These are phyloP conservation scores for Lignosus rhinocerotis DNA, from an alignment of 1,284 basidiomycete species.

Conservation along the genomic window DNA sequence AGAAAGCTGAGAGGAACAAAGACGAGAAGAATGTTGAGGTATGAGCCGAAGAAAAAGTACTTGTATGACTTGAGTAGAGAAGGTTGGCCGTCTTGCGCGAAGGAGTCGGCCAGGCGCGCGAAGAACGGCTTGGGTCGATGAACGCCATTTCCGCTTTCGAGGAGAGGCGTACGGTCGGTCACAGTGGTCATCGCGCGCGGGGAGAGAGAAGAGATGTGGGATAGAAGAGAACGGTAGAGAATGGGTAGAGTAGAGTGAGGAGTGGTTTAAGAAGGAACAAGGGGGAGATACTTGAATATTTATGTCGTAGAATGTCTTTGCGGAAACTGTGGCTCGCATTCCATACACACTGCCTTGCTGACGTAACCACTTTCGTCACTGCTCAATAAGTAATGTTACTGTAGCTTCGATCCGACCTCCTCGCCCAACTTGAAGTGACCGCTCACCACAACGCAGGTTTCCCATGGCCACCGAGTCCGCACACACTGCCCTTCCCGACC, in stretches of 20 bases:
- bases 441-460: no score
- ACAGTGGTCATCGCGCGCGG: slow-evolving; percentile 28
- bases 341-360: slow-evolving; percentile 6
- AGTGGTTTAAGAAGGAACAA: background rate
- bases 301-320: no score
- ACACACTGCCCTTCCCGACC: slow-evolving; percentile 10
- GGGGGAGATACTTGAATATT: no score
- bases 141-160: slow-evolving; percentile 41
- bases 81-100: slow-evolving; percentile 63
- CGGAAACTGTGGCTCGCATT: background rate
- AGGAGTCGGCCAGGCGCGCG: slow-evolving; percentile 40
- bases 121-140: slow-evolving; percentile 33
- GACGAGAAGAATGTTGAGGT: slow-evolving; percentile 77
- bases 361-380: background rate
- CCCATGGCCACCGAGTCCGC: background rate
- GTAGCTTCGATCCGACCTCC: no score
- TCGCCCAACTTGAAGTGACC: no score
- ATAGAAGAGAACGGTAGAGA: background rate
- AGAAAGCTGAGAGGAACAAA: slow-evolving; percentile 52
- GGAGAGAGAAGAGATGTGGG: slow-evolving; percentile 2
- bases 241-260: background rate
- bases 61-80: slow-evolving; percentile 61
- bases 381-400: background rate
- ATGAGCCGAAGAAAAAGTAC: slow-evolving; percentile 72
- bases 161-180: slow-evolving; percentile 43